phyloP scores from a whole-genome alignment of 305 asterid genomes.

The Fraxinus ornus region DNA sequence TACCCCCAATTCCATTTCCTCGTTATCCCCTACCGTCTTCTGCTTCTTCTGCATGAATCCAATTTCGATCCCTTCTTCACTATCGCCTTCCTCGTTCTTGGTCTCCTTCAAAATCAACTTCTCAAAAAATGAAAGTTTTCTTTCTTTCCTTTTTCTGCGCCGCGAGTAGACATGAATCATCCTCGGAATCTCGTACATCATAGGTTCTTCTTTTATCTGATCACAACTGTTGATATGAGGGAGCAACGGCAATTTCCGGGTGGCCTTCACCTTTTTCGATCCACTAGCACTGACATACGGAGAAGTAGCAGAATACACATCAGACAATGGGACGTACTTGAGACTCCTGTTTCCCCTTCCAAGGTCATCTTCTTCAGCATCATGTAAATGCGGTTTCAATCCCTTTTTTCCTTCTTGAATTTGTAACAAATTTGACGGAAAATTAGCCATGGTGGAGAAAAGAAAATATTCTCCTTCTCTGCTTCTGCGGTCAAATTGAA shows the following conservation, averaged over 20 bases:
- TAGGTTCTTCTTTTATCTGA: conserved; percentile 24
- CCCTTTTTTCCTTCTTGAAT: conserved; percentile 27
- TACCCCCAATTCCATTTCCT: conserved; percentile 38
- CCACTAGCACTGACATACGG: conserved; percentile 68
- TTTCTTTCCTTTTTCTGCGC: conserved; percentile 46
- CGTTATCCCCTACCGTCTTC: conserved; percentile 31
- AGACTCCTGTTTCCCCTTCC: conserved; percentile 45
- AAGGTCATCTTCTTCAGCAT: conserved; percentile 47
- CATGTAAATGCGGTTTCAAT: conserved; percentile 39
- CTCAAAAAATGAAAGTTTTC: conserved; percentile 28
- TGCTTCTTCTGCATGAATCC: conserved; percentile 33
- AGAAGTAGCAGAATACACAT: conserved; percentile 87
- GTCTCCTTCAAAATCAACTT: conserved; percentile 17
- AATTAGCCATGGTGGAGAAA: conserved; percentile 28
- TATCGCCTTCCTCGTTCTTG: conserved; percentile 28
- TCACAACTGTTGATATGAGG: conserved; percentile 32
- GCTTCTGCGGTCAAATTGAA: neutral
- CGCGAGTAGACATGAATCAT: conserved; percentile 56
- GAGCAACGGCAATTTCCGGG: conserved; percentile 35
- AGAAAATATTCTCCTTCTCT: conserved; percentile 23
- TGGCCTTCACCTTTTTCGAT: conserved; percentile 74
- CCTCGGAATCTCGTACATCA: conserved; percentile 19
- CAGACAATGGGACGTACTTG: conserved; percentile 75
- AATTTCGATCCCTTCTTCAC: conserved; percentile 24
- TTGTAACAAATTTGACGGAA: conserved; percentile 29